Evolutionary conservation across 23 red algal genomes (phyloP), one percentile per base, ranked within the genome.

Genomic region (Gracilaria gracilis): DNA sequence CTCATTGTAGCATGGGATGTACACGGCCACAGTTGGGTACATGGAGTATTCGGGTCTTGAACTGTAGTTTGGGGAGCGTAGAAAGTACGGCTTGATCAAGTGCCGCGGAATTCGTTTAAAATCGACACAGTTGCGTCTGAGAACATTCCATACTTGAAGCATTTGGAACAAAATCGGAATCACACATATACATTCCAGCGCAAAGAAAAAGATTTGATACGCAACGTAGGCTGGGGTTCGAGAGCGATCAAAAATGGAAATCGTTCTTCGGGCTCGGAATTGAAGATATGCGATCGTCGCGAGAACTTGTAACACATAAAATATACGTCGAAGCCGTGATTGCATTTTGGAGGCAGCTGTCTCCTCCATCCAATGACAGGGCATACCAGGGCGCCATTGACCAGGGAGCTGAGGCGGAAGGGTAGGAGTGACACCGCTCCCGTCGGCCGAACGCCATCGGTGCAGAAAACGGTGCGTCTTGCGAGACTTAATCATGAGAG

Each of bases 1-100:
- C 79, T 92, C 88, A 40, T 92, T 83, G 66, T 92, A 92, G 38
- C 88, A 92, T 39, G 88, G 88, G 12, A 92, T 82, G 36, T 46
- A 74, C 46, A 92, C 61, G 24, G 32, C 88, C 16, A 92, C 44
- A 29, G 88, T 51, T 2, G 88, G 79, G 66, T 55, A 83, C 9
- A 40, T 57, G 20, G 55, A 15, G 2, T 57, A 27, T 23, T 80
- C 51, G 2, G 36, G 42, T 46, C 11, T 46, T 15, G 39, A 5
- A n/a, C 40, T 58, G 16, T 19, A 24, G 6, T 57, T 8, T 9
- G 74, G 15, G 16, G 29, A 35, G 39, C 57, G 9, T 65, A 17
- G 23, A 24, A 78, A 51, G 61, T 0, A 42, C 1, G 77, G 77
- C 16, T 67, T 59, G 72, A 92, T 25, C 3, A 70, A 37, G n/a